These are phyloP conservation scores for Notholithocarpus densiflorus DNA, from an alignment of 306 rosid species.

Conservation along the genomic window DNA sequence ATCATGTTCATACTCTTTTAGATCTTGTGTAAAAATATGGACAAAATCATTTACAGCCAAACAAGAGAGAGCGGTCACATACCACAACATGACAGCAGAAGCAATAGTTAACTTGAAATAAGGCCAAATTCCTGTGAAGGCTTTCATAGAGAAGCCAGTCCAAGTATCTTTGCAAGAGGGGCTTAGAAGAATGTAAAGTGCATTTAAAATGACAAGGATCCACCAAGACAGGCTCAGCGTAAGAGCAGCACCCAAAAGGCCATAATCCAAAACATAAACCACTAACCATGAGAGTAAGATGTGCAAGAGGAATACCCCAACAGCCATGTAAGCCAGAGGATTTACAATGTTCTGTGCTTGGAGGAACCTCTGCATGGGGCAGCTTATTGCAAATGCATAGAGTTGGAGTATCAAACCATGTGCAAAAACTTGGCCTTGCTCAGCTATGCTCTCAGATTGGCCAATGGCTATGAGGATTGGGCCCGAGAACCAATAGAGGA, in stretches of 20 bases:
- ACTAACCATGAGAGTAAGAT: constrained; percentile 54
- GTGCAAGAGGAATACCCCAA: constrained; percentile 58
- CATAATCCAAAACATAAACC: constrained; percentile 42
- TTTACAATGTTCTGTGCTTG: constrained; percentile 80
- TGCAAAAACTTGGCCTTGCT: constrained; percentile 48
- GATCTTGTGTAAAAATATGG: no score
- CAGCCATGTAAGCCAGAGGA: constrained; percentile 62
- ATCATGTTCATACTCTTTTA: no score
- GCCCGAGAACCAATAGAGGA: constrained; percentile 58
- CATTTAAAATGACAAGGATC: constrained; percentile 50
- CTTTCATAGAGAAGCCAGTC: constrained; percentile 61
- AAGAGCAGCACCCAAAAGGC: constrained; percentile 62
- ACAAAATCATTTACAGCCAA: neutral
- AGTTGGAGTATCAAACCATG: constrained; percentile 58
- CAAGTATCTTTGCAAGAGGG: constrained; percentile 70
- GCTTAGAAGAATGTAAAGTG: constrained; percentile 51
- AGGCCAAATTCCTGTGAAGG: constrained; percentile 70
- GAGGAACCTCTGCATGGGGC: constrained; percentile 80
- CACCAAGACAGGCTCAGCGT: constrained; percentile 75
- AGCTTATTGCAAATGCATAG: constrained; percentile 59
- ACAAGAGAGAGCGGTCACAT: neutral
- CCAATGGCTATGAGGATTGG: constrained; percentile 50
- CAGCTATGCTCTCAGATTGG: constrained; percentile 42
- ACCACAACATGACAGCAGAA: constrained; percentile 74
- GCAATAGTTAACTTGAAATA: constrained; percentile 63